Base-by-base conservation (phyloP, 148 eudicot species). In the Linanthus parryae region DNA sequence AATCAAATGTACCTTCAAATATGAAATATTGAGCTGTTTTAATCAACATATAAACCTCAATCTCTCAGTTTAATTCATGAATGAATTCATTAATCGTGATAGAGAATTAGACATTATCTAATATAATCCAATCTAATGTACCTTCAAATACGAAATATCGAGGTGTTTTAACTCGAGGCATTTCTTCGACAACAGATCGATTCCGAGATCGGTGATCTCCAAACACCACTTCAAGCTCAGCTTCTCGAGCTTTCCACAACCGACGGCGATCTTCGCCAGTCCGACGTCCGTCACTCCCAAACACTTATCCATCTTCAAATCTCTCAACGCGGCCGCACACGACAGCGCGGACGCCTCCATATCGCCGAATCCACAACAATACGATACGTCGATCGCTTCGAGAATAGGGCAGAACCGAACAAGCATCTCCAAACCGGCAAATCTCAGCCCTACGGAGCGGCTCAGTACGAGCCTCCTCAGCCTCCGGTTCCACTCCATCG, bases 201-300 rank as follows among this genome's bases (percentile, higher is more conserved):
- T 42, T 29, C 95, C 95, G 45, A 86, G 42, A 73, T 86, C 90
- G 62, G 76, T 80, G 25, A 86, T 73, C 45, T 80, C 95, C 58
- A 80, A 48, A 44, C 95, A 86, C 95, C 95, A 86, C 48, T 71
- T 86, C 76, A 86, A 53, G 52, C 87, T 79, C 11, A 86, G 28
- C 37, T 30, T 69, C 82, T 86, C 82, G 42, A 86, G 66, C 10
- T 56, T 38, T 0, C 41, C 61, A 35, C 95, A 86, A 13, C 82
- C 84, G 11, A 83, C 76, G 13, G 82, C 95, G 13, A 86, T 69
- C 58, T 71, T 81, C 2, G 90, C 95, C 61, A 86, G 54, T 56
- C 90, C 95, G 7, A 86, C 90, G 61, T 86, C 95, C n/a, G 71
- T 75, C 24, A 82, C 44, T 11, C 59, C 35, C 54, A 77, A 64